phyloP scores from a whole-genome alignment of 2,329 filamentous ascomycete genomes.

The Ophiostoma fasciatum region DNA sequence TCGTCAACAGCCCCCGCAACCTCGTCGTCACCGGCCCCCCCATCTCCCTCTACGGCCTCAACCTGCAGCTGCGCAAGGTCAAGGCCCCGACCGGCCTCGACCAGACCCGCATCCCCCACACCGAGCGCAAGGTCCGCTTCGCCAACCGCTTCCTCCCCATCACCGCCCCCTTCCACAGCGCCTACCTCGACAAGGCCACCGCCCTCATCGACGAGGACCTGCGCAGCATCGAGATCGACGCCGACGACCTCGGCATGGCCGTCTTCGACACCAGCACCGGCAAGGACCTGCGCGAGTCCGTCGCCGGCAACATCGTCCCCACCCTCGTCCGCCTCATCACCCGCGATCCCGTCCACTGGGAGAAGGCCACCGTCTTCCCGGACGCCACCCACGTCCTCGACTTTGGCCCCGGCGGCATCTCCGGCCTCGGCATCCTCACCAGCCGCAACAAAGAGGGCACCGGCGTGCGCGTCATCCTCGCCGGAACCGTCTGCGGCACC shows the following conservation, averaged over 20 bases:
- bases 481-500: slow-evolving; percentile 82
- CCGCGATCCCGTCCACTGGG: slow-evolving; percentile 88
- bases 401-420: slow-evolving; percentile 93
- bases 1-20: slow-evolving; percentile 94
- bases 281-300: slow-evolving; percentile 59
- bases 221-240: slow-evolving; percentile 63
- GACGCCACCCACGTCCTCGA: slow-evolving; percentile 88
- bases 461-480: slow-evolving; percentile 89
- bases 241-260: slow-evolving; percentile 60
- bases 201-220: slow-evolving; percentile 76
- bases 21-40: slow-evolving; percentile 94
- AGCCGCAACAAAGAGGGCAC: slow-evolving; percentile 99
- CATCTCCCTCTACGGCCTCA: slow-evolving; percentile 90
- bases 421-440: slow-evolving; percentile 85
- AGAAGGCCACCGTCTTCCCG: slow-evolving; percentile 82
- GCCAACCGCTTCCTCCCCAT: slow-evolving; percentile 95
- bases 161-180: slow-evolving; percentile 95
- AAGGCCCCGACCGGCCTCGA: slow-evolving; percentile 96
- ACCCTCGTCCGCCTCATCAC: slow-evolving; percentile 85
- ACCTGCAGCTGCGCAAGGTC: slow-evolving; percentile 86
- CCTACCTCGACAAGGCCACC: slow-evolving; percentile 73
- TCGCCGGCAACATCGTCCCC: slow-evolving; percentile 68
- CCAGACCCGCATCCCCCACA: slow-evolving; percentile 86
- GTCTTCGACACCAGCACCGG: slow-evolving; percentile 87
- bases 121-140: slow-evolving; percentile 90